Evolutionary conservation across 1,139 yeast species (phyloP).

Genomic region (Candida sp.): DNA sequence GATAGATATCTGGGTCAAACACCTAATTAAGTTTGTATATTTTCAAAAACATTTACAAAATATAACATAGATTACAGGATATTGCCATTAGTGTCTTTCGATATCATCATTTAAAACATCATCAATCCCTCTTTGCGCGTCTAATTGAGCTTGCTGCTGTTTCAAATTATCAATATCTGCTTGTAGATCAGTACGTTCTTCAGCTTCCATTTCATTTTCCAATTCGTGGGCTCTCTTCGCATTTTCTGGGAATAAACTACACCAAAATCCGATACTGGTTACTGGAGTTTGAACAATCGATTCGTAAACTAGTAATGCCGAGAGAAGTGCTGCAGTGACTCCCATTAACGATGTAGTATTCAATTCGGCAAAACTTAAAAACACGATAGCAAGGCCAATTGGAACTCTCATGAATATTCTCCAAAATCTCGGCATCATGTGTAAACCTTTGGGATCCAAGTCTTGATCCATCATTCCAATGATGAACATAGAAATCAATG

Average conservation of each 20-base stretch:
- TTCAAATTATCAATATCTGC: neutral
- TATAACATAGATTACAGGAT: too few relatives aligned
- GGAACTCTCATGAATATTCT: conserved; percentile 41
- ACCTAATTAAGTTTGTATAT: neutral
- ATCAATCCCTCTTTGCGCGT: neutral
- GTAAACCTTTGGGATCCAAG: conserved; percentile 28
- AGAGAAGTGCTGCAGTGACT: conserved; percentile 29
- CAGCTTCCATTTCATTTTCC: neutral
- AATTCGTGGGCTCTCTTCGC: conserved; percentile 1
- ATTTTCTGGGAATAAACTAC: conserved; percentile 4
- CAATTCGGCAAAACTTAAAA: conserved; percentile 45
- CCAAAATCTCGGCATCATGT: conserved; percentile 30
- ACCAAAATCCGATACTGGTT: conserved; percentile 7
- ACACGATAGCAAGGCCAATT: conserved; percentile 33
- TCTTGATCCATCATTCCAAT: conserved; percentile 39
- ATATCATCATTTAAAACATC: neutral
- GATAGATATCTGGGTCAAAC: neutral
- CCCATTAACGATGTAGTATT: conserved; percentile 44
- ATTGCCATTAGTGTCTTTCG: neutral
- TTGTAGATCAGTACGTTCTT: neutral
- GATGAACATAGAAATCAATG: conserved; percentile 30
- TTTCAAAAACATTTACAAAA: too few relatives aligned
- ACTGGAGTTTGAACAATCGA: conserved; percentile 26
- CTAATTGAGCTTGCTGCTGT: neutral
- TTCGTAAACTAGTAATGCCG: conserved; percentile 33